Evolutionary conservation across 2,329 filamentous ascomycete species (phyloP).

Genomic region (Fusarium caatingaense): DNA sequence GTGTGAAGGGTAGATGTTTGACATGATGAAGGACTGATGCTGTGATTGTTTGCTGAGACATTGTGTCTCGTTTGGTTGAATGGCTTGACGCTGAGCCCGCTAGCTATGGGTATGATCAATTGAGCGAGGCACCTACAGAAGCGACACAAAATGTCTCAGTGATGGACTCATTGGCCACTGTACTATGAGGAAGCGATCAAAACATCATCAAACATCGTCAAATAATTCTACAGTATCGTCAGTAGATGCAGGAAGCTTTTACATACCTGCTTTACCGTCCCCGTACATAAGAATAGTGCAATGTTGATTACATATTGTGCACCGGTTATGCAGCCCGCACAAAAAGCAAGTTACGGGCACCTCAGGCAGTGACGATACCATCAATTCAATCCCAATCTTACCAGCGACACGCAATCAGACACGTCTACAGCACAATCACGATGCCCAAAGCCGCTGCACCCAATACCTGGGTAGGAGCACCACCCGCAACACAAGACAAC

Average conservation of each 20-base stretch:
- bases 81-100: neutral
- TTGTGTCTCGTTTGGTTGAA: neutral
- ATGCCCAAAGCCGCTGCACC: conserved; percentile 1
- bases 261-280: no score
- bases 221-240: neutral
- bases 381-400: neutral
- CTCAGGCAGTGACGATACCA: neutral
- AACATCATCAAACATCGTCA: neutral
- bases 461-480: conserved; percentile 25
- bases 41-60: neutral
- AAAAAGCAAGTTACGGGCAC: neutral
- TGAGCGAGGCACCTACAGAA: neutral
- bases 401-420: neutral
- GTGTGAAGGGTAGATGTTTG: neutral
- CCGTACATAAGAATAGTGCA: neutral
- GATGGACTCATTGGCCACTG: neutral
- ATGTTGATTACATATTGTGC: neutral
- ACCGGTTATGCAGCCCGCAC: neutral
- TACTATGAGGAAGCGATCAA: neutral
- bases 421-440: neutral
- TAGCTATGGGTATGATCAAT: neutral
- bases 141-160: neutral
- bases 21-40: neutral
- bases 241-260: neutral
- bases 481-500: conserved; percentile 46